Base-by-base conservation (phyloP, 306 rosid species). In the Begonia masoniana region DNA sequence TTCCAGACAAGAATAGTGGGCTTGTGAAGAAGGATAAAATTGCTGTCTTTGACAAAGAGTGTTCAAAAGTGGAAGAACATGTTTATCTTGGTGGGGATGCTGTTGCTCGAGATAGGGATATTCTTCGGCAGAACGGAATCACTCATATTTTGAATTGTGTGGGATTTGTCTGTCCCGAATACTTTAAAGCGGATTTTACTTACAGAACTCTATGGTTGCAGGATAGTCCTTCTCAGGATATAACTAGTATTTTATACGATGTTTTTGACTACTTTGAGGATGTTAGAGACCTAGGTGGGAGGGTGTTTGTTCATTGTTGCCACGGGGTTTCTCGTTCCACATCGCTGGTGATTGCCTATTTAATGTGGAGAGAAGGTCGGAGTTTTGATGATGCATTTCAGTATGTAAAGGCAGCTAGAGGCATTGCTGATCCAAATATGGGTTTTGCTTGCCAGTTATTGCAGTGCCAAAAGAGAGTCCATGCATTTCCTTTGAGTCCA, bases 361-460 rank as follows among this genome's bases (percentile, higher is more conserved):
- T 77, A 42, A 92, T 92, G 99, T 92, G 99, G 99, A 87, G 99
- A 77, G 96, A 92, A 79, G 99, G 96, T 9, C 99, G 83, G 81
- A 92, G 99, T 70, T 92, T 92, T 43, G 99, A 92, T 63, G 99
- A 92, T 72, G 99, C 99, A 42, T 87, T 92, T 74, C 99, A 83
- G 78, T 83, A 83, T 76, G 99, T 92, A 68, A 92, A 92, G 77
- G 96, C 99, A 1, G 99, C 96, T 0, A 92, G 96, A 53, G 95
- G 99, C 41, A 92, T 92, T 36, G 99, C 99, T 2, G 99, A 92
- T 69, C 99, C 99, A 3, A 92, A 92, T 68, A 87, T 92, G 99
- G 99, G 99, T 41, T 92, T 92, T 55, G 99, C 99, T 59, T 92
- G 99, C 65, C 99, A 92, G 59, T 72, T 92, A 60, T 67, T 92